Evolutionary conservation across 1,139 yeast genomes (phyloP).

Genomic region (Blastobotrys buckinghamii): DNA sequence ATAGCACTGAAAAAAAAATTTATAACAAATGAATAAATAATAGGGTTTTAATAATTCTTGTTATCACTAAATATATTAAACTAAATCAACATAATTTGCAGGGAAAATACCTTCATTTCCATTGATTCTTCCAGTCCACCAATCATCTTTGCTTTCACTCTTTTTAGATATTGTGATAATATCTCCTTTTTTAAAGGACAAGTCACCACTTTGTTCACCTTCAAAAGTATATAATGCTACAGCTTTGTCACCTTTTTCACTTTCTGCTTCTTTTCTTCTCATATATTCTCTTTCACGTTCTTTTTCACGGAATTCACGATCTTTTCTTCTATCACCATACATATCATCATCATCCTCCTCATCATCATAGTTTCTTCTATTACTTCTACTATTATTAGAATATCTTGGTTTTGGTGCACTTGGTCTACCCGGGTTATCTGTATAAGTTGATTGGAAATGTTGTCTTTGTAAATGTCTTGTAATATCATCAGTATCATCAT

Average conservation of each 20-base stretch:
- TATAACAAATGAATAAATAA: not conserved
- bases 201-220: constrained; percentile 88
- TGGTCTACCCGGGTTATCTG: constrained; percentile 38
- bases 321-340: constrained; percentile 18
- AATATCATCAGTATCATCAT: constrained; percentile 29
- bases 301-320: constrained; percentile 15
- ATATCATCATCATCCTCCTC: constrained; percentile 11
- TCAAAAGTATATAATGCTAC: constrained; percentile 83
- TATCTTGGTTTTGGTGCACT: constrained; percentile 46
- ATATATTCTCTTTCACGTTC: not conserved
- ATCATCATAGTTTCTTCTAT: not conserved
- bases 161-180: constrained; percentile 83
- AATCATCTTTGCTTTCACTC: constrained; percentile 83
- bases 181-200: constrained; percentile 91
- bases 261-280: constrained; percentile 12
- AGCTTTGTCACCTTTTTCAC: constrained; percentile 56
- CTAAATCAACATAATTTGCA: constrained; percentile 89
- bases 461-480: constrained; percentile 33
- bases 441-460: constrained; percentile 27
- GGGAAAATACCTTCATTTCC: constrained; percentile 92
- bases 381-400: not conserved
- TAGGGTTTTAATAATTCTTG: too few species aligned
- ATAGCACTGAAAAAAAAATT: not conserved
- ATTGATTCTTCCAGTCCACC: constrained; percentile 96
- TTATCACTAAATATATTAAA: constrained; percentile 33